These are phyloP conservation scores for Aspergillus texensis DNA, from an alignment of 2,329 filamentous ascomycete genomes.

Conservation along the genomic window DNA sequence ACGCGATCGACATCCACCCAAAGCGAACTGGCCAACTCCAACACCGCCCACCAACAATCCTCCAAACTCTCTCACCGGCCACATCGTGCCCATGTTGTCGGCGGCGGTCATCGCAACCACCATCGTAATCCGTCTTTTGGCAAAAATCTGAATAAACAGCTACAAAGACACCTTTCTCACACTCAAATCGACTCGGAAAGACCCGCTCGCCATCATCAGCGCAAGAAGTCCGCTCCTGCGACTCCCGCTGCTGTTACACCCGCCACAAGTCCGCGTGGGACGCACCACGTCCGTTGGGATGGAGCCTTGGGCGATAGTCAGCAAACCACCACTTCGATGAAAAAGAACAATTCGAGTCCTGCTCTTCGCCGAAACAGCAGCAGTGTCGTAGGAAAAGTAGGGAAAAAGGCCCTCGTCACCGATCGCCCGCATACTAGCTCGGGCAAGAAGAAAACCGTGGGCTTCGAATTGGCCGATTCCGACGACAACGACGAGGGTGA, in stretches of 20 bases:
- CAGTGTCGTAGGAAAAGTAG: slow-evolving; percentile 41
- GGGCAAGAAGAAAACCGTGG: slow-evolving; percentile 50
- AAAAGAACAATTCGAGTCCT: slow-evolving; percentile 50
- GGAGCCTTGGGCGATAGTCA: slow-evolving; percentile 40
- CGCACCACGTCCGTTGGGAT: slow-evolving; percentile 46
- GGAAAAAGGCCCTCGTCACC: slow-evolving; percentile 44
- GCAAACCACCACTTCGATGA: slow-evolving; percentile 41
- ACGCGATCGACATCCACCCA: slow-evolving; percentile 37
- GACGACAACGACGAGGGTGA: slow-evolving; percentile 47
- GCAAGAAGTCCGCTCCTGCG: slow-evolving; percentile 50
- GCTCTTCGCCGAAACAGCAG: slow-evolving; percentile 43
- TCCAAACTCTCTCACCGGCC: slow-evolving; percentile 36
- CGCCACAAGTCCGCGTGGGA: slow-evolving; percentile 43
- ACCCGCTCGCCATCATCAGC: slow-evolving; percentile 43
- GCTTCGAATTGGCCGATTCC: slow-evolving; percentile 49
- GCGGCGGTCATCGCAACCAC: slow-evolving; percentile 42
- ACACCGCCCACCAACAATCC: slow-evolving; percentile 30
- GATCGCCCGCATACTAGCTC: slow-evolving; percentile 37
- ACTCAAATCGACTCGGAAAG: slow-evolving; percentile 34
- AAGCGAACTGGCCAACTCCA: slow-evolving; percentile 34
- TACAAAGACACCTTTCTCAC: slow-evolving; percentile 38
- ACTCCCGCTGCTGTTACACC: slow-evolving; percentile 47
- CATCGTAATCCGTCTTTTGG: slow-evolving; percentile 46
- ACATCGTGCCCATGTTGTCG: slow-evolving; percentile 48
- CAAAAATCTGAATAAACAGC: slow-evolving; percentile 46